These are phyloP conservation scores for Dalechampia spathulata DNA, from an alignment of 441 rosid genomes.

Conservation along the genomic window DNA sequence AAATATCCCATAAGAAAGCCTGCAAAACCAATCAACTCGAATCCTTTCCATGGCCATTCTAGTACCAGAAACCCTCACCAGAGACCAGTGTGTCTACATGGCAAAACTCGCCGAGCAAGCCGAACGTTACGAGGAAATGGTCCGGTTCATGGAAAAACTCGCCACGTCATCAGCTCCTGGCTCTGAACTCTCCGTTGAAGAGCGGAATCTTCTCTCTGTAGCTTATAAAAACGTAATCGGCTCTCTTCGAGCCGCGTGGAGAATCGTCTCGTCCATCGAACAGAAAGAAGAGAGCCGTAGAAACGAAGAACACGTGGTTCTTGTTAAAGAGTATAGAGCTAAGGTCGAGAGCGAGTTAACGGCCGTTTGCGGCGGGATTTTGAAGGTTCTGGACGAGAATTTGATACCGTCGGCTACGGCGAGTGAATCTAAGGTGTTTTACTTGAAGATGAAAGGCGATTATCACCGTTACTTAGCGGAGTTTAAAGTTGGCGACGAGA, in stretches of 20 bases:
- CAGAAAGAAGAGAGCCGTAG: constrained; percentile 72
- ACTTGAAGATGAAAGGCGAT: constrained; percentile 86
- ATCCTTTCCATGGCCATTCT: not conserved
- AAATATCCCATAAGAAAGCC: not conserved
- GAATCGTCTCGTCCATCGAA: constrained; percentile 75
- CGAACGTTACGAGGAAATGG: constrained; percentile 88
- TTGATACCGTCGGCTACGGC: constrained; percentile 66
- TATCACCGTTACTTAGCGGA: constrained; percentile 78
- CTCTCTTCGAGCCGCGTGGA: constrained; percentile 79
- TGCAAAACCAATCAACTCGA: not conserved
- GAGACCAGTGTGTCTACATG: constrained; percentile 72
- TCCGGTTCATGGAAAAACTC: constrained; percentile 70
- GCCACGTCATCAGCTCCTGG: constrained; percentile 56
- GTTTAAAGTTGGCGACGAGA: constrained; percentile 67
- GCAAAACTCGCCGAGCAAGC: constrained; percentile 61
- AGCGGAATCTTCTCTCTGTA: constrained; percentile 74
- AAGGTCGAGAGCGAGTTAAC: constrained; percentile 69
- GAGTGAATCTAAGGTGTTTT: constrained; percentile 80
- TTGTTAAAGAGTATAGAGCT: constrained; percentile 77
- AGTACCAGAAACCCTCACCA: constrained; percentile 34
- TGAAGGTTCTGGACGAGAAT: constrained; percentile 50
- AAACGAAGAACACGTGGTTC: constrained; percentile 53
- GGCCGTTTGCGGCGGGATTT: constrained; percentile 62
- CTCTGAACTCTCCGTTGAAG: constrained; percentile 66
- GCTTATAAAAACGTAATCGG: constrained; percentile 92